Evolutionary conservation across 805 yeast species (phyloP).

Genomic region (Lachancea kluyveri): DNA sequence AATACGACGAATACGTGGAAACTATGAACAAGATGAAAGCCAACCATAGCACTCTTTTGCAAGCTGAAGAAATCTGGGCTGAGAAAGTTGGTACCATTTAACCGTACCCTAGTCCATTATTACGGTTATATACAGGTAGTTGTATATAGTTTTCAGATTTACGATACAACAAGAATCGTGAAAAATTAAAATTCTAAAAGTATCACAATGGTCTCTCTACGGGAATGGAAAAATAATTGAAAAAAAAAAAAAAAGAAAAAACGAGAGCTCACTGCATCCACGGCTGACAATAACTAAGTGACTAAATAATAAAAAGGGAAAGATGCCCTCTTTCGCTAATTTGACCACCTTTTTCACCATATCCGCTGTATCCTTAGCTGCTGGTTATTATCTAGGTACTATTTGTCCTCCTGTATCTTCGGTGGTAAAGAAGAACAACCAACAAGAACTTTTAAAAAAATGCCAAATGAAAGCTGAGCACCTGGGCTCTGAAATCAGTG

Average conservation of each 20-base stretch:
- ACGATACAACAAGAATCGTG: too few species aligned
- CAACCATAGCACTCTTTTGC: slow-evolving; percentile 81
- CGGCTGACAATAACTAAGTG: background rate
- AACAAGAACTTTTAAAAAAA: slow-evolving; percentile 12
- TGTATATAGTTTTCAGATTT: too few species aligned
- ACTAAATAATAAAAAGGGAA: background rate
- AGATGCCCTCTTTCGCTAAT: slow-evolving; percentile 13
- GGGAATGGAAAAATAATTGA: too few species aligned
- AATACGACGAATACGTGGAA: slow-evolving; percentile 90
- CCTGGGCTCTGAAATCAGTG: too few species aligned
- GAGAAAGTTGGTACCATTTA: slow-evolving; percentile 32
- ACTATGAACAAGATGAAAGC: slow-evolving; percentile 97
- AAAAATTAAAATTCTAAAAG: too few species aligned
- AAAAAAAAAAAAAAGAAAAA: too few species aligned
- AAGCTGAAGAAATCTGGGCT: slow-evolving; percentile 80
- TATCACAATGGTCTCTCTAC: too few species aligned
- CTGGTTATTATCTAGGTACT: slow-evolving; percentile 27
- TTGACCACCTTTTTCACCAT: slow-evolving; percentile 18
- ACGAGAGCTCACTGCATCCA: too few species aligned
- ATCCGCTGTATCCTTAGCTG: slow-evolving; percentile 26
- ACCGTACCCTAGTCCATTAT: too few species aligned
- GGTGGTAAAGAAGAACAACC: slow-evolving; percentile 11
- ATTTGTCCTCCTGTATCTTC: slow-evolving; percentile 12
- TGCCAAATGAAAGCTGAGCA: slow-evolving; percentile 15
- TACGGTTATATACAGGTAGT: too few species aligned